Evolutionary conservation across 176 grass and related monocot species (phyloP).

Genomic region (Musa troglodytarum): DNA sequence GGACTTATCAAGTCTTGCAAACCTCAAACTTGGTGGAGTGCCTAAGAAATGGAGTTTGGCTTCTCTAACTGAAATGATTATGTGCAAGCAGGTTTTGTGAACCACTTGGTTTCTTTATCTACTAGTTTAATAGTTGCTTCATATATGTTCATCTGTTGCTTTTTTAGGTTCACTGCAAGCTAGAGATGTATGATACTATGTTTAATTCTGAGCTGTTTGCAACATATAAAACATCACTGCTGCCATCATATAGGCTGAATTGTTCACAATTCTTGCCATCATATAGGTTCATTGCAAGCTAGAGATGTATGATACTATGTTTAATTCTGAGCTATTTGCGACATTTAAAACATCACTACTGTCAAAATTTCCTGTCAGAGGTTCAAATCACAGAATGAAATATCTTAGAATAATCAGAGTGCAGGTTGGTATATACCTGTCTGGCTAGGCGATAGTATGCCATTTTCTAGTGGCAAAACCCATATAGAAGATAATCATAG

Average conservation of each 20-base stretch:
- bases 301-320: not conserved
- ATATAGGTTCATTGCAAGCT: not conserved
- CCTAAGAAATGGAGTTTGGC: conserved; percentile 70
- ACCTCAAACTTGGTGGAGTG: conserved; percentile 45
- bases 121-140: not conserved
- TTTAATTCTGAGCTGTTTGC: not conserved
- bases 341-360: not conserved
- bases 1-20: conserved; percentile 79
- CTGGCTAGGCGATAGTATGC: not conserved
- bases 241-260: not conserved
- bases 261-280: not conserved
- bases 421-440: not conserved
- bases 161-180: not conserved
- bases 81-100: conserved; percentile 58
- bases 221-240: not conserved
- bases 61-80: conserved; percentile 78
- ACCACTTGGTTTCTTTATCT: not conserved
- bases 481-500: not conserved
- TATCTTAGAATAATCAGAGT: not conserved
- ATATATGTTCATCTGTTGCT: not conserved
- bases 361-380: not conserved
- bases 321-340: not conserved
- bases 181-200: not conserved
- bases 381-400: not conserved
- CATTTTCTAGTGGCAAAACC: not conserved